Conservation (phyloP, 306 rosid species). For the Astragalus membranaceus region DNA sequence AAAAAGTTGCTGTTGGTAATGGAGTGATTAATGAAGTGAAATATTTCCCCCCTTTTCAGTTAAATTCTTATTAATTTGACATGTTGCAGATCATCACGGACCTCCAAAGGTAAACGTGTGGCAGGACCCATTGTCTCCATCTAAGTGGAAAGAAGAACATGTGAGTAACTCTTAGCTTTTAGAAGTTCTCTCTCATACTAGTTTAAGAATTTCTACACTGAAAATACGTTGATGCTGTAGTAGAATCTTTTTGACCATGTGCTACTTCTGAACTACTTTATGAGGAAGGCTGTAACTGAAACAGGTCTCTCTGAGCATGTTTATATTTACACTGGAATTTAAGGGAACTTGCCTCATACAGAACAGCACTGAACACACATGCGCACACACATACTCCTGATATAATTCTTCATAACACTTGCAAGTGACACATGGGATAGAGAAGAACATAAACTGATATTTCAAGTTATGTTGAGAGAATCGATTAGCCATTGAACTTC, state of each 20-base stretch:
- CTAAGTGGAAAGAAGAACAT: constrained; percentile 72
- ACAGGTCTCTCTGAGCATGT: not conserved
- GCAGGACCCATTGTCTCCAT: constrained; percentile 56
- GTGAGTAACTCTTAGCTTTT: constrained; percentile 22
- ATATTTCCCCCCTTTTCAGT: too few species aligned
- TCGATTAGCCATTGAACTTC: not conserved
- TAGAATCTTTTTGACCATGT: not conserved
- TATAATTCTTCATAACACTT: too few species aligned
- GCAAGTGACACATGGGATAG: too few species aligned
- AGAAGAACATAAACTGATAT: too few species aligned
- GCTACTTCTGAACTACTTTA: not conserved
- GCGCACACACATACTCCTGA: too few species aligned
- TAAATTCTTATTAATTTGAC: constrained; percentile 5
- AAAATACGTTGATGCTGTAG: not conserved
- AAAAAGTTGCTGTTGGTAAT: not conserved
- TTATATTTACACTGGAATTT: not conserved
- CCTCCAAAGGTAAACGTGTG: constrained; percentile 66
- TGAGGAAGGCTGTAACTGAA: not conserved
- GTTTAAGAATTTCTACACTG: constrained; percentile 7
- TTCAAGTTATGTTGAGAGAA: not conserved
- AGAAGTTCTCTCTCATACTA: not conserved
- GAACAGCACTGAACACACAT: too few species aligned
- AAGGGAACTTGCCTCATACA: too few species aligned
- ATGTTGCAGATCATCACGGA: constrained; percentile 51
- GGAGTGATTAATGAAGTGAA: too few species aligned